Evolutionary conservation across 2,329 filamentous ascomycete genomes (phyloP).

Genomic region (Dactylellina cionopaga): DNA sequence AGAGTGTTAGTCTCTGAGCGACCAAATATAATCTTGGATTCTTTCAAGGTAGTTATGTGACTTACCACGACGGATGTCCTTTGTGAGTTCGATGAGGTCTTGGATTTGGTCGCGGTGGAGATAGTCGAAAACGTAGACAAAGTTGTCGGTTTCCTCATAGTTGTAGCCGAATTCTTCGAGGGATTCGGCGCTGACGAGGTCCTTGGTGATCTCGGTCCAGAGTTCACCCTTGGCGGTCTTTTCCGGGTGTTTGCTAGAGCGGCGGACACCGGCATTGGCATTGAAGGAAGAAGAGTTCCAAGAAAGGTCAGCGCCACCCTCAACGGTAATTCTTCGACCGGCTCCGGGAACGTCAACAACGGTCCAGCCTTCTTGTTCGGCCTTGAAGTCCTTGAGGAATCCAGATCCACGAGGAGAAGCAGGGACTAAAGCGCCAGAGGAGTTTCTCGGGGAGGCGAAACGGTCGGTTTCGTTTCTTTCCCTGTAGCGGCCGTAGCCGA

Average conservation of each 20-base stretch:
- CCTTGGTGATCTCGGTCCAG: conserved; percentile 98
- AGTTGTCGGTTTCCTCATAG: conserved; percentile 87
- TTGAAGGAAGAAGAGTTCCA: conserved; percentile 40
- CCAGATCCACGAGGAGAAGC: conserved; percentile 48
- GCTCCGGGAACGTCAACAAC: conserved; percentile 47
- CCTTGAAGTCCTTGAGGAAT: conserved; percentile 50
- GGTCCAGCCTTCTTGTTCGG: conserved; percentile 51
- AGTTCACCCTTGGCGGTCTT: conserved; percentile 65
- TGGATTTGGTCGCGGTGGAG: conserved; percentile 85
- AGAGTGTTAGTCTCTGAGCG: conserved; percentile 24
- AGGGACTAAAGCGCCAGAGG: conserved; percentile 33
- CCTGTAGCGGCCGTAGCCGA: conserved; percentile 49
- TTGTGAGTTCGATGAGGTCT: conserved; percentile 81
- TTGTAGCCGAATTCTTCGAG: conserved; percentile 85
- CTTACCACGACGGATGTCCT: conserved; percentile 75
- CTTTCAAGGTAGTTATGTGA: conserved; percentile 38
- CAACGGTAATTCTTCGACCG: conserved; percentile 43
- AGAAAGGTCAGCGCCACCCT: conserved; percentile 34
- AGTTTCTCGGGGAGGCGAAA: conserved; percentile 30
- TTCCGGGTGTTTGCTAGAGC: conserved; percentile 39
- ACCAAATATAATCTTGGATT: conserved; percentile 21
- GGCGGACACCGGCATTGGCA: conserved; percentile 30
- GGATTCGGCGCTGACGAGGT: conserved; percentile 85
- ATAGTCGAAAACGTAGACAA: conserved; percentile 94
- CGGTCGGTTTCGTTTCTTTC: conserved; percentile 37